phyloP scores from a whole-genome alignment of 1,284 basidiomycete genomes.

The Neolentinus lepideus region DNA sequence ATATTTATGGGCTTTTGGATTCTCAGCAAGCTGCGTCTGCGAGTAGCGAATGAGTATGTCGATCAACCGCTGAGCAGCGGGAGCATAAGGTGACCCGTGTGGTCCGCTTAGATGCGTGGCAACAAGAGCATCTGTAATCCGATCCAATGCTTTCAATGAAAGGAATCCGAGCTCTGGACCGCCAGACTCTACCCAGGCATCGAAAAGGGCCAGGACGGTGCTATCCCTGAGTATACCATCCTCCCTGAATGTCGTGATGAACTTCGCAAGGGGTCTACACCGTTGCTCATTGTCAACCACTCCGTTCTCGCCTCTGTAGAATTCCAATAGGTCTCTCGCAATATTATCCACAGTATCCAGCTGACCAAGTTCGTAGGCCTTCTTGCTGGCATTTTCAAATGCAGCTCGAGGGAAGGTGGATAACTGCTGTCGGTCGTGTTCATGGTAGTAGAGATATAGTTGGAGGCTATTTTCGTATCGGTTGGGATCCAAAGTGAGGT shows the following conservation, averaged over 20 bases:
- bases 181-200: neutral
- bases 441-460: neutral
- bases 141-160: neutral
- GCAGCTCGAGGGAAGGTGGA: neutral
- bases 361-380: neutral
- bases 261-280: neutral
- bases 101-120: neutral
- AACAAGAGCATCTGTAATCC: neutral
- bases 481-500: neutral
- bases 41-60: neutral
- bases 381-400: neutral
- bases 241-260: neutral
- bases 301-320: neutral
- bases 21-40: neutral
- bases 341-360: slow-evolving; percentile 2
- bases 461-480: neutral
- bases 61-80: neutral
- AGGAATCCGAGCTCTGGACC: neutral
- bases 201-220: neutral
- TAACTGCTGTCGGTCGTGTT: neutral
- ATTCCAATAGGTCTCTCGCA: slow-evolving; percentile 3
- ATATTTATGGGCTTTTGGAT: neutral
- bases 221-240: neutral
- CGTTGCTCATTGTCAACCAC: neutral
- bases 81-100: neutral